phyloP scores from a whole-genome alignment of 2,329 filamentous ascomycete genomes.

The Curvularia spicifera region DNA sequence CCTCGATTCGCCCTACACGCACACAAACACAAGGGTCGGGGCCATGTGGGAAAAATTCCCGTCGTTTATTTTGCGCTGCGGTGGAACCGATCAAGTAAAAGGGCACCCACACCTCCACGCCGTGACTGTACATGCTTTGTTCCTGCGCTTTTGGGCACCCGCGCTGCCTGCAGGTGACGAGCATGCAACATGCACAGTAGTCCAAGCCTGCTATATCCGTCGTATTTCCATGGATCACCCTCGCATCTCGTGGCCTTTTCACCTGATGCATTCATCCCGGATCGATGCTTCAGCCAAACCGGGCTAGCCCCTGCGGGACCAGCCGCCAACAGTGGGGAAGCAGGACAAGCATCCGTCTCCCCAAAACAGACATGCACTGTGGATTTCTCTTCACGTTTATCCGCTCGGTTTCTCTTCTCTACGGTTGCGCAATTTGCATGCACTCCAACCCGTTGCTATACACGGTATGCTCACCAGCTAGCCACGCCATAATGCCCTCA shows the following conservation, averaged over 20 bases:
- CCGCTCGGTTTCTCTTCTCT: not conserved
- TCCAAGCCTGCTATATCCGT: not conserved
- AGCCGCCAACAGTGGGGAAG: constrained; percentile 24
- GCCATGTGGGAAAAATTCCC: constrained; percentile 27
- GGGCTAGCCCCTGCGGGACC: constrained; percentile 32
- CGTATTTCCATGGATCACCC: not conserved
- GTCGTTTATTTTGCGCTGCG: constrained; percentile 5
- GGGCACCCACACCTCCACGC: constrained; percentile 2
- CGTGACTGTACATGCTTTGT: constrained; percentile 2
- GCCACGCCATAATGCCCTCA: not conserved
- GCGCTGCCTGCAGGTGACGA: not conserved
- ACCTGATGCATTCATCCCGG: not conserved
- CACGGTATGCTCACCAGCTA: not conserved
- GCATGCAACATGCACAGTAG: not conserved
- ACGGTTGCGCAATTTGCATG: not conserved
- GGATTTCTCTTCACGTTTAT: too few species aligned
- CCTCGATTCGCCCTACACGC: constrained; percentile 18
- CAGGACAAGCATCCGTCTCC: too few species aligned
- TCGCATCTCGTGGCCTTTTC: not conserved
- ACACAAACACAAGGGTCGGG: constrained; percentile 15
- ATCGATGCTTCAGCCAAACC: constrained; percentile 5
- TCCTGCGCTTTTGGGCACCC: not conserved
- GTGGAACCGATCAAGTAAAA: constrained; percentile 25
- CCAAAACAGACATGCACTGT: not conserved
- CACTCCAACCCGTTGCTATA: not conserved